A percentile compares a stretch with the other conserved stretches of the same genome.
Evolutionary conservation across 805 yeast genomes (phyloP).

Genomic region (Kodamaea restingae): DNA sequence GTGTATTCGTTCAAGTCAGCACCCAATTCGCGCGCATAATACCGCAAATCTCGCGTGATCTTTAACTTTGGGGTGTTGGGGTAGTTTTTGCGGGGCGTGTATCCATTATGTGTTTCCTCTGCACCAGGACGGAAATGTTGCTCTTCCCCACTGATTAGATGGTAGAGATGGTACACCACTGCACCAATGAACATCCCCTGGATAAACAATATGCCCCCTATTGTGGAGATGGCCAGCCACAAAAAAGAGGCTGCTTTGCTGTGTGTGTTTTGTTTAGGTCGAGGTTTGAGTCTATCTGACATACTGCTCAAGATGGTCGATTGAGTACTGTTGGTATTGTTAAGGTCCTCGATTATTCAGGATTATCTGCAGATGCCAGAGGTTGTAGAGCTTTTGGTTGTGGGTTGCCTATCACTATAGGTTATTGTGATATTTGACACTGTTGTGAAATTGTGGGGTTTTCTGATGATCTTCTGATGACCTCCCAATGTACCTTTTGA

Average conservation of each 20-base stretch:
- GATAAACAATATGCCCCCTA: slow-evolving; percentile 30
- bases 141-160: slow-evolving; percentile 28
- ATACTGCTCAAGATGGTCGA: neutral
- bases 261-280: slow-evolving; percentile 13
- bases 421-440: too few relatives aligned
- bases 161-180: slow-evolving; percentile 26
- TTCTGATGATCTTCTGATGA: too few relatives aligned
- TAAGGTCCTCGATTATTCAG: too few relatives aligned
- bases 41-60: slow-evolving; percentile 46
- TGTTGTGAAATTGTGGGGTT: too few relatives aligned
- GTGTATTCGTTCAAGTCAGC: slow-evolving; percentile 56
- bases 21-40: slow-evolving; percentile 63
- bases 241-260: slow-evolving; percentile 17
- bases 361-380: too few relatives aligned
- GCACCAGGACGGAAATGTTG: slow-evolving; percentile 22
- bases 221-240: slow-evolving; percentile 21
- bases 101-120: slow-evolving; percentile 18
- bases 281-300: neutral
- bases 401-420: too few relatives aligned
- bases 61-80: slow-evolving; percentile 33
- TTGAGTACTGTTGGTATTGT: too few relatives aligned
- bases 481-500: too few relatives aligned
- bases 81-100: slow-evolving; percentile 31
- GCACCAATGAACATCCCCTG: slow-evolving; percentile 23
- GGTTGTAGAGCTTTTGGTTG: too few relatives aligned